Evolutionary conservation across 176 grass and related monocot species (phyloP).

Genomic region (Triticum timopheevii): DNA sequence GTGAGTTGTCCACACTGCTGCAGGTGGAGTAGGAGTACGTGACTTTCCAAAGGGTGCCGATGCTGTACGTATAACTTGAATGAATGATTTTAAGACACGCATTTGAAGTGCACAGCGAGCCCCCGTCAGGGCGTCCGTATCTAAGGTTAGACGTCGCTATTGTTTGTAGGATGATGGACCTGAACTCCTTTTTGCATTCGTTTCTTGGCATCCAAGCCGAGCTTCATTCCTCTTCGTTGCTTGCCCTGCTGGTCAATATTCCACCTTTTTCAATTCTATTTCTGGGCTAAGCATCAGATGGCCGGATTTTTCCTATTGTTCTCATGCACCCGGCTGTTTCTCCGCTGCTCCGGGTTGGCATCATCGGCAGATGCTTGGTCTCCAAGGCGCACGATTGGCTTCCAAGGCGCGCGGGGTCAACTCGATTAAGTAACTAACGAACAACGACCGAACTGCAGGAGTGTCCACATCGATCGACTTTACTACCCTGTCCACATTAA

Average conservation of each 20-base stretch:
- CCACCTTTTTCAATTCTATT: neutral
- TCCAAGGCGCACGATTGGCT: slow-evolving; percentile 22
- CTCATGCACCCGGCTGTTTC: neutral
- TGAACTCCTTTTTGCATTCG: neutral
- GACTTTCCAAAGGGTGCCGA: neutral
- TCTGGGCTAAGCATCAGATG: neutral
- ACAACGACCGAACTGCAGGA: neutral
- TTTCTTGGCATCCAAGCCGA: neutral
- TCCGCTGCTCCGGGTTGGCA: too few species aligned
- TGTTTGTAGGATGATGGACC: neutral
- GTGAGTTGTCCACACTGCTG: neutral
- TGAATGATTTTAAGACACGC: neutral
- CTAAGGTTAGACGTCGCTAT: neutral
- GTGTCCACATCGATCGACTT: neutral
- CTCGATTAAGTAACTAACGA: neutral
- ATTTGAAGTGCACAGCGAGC: neutral
- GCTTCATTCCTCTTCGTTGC: neutral
- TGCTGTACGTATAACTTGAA: neutral
- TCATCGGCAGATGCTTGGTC: neutral
- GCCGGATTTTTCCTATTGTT: neutral
- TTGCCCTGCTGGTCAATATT: too few species aligned
- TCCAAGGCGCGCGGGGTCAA: slow-evolving; percentile 24
- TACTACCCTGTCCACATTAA: too few species aligned
- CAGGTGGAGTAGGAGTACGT: neutral
- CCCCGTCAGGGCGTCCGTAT: neutral